Base-by-base conservation (phyloP, 2,329 filamentous ascomycete genomes). In the Aureobasidium sp. region DNA sequence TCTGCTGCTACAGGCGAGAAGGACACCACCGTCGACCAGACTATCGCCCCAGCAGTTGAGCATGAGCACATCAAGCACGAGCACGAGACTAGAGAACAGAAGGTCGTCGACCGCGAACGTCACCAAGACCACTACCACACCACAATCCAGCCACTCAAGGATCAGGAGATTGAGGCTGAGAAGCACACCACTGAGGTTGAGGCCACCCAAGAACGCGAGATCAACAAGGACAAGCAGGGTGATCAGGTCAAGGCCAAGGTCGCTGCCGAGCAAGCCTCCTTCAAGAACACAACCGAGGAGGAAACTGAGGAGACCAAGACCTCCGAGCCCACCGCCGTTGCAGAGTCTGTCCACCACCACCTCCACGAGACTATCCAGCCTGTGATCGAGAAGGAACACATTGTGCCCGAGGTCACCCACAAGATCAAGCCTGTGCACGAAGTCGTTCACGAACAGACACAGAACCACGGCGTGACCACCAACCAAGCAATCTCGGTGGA, bases 111-210 rank as follows among this genome's bases (percentile, higher is more conserved):
- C 70, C 83, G 82, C 66, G 87, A 90, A 67, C 77, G 89, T 3
- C 86, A 89, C 70, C 87, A 89, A 50, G 84, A 89, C 63, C 87
- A 90, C 68, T 84, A 88, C 71, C 86, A 90, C 71, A 87, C 85
- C 51, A 85, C 84, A 0, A 75, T 88, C 0, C 86, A 89, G 72
- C 86, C 86, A 0, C 74, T 89, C n/a, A 55, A 76, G 9, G 76
- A 82, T 64, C 26, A n/a, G 10, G 41, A 65, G 57, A 77, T 78
- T 7, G 73, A 81, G 0, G 84, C 86, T 0, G 86, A 88, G 72
- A 75, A 85, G 71, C 87, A 89, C 70, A 75, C 77, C n/a, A 81
- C 86, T 71, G 83, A 86, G 36, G 69, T 85, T 15, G 75, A 77
- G 1, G 79, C 79, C 2, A 81, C 87, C 0, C 79, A 88, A 72